Conservation (phyloP, 768 basidiomycete genomes). For the Pulveroboletus ravenelii region DNA sequence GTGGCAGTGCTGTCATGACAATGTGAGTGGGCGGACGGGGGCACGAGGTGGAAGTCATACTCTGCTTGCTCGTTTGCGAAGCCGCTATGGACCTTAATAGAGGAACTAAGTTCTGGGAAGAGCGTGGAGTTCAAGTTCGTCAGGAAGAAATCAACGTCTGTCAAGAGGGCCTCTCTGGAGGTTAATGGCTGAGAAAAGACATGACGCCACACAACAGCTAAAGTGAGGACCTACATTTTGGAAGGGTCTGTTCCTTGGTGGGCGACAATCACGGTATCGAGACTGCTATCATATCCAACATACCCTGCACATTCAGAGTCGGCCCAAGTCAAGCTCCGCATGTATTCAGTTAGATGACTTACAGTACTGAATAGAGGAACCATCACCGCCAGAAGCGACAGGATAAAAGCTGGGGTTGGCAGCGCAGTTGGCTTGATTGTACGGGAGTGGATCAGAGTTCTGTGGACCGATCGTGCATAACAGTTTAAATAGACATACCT, state of each 20-base stretch:
- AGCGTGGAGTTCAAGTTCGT: conserved; percentile 33
- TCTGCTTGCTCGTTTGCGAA: conserved; percentile 41
- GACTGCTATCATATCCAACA: conserved; percentile 46
- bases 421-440: conserved; percentile 38
- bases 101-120: conserved; percentile 46
- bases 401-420: conserved; percentile 47
- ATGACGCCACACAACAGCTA: too few relatives aligned
- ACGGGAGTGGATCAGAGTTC: neutral
- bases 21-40: neutral
- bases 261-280: conserved; percentile 34
- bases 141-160: conserved; percentile 40
- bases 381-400: conserved; percentile 46
- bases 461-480: neutral
- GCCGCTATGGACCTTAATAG: conserved; percentile 43
- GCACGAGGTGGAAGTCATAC: conserved; percentile 29
- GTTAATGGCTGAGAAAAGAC: neutral
- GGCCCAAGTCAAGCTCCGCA: neutral
- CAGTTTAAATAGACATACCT: conserved; percentile 30
- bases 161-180: conserved; percentile 34
- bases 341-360: neutral
- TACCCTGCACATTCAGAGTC: conserved; percentile 35
- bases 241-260: conserved; percentile 35
- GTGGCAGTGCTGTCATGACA: conserved; percentile 34
- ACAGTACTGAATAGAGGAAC: conserved; percentile 41
- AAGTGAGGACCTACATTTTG: conserved; percentile 22